Evolutionary conservation across 73 alveolate species (phyloP).

Genomic region (Paramecium caudatum): DNA sequence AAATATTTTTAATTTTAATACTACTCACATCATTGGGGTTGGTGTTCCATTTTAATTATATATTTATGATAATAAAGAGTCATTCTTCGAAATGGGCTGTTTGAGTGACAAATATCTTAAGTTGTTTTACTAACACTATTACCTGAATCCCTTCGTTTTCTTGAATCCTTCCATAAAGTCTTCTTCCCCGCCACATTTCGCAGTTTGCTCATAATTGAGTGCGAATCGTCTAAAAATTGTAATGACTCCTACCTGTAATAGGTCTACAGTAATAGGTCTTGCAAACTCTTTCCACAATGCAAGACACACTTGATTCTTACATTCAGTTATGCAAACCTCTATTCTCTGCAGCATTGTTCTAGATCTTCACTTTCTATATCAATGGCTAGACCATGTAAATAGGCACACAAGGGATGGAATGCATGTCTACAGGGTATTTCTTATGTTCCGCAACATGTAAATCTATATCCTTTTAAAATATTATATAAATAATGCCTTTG

Average conservation of each 20-base stretch:
- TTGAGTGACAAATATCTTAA: conserved; percentile 15
- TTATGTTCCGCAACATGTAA: neutral
- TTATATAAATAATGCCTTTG: neutral
- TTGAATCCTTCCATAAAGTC: conserved; percentile 34
- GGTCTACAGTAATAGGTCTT: neutral
- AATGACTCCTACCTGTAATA: conserved; percentile 22
- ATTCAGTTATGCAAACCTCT: conserved; percentile 8
- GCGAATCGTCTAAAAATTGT: conserved; percentile 35
- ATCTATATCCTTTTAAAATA: neutral
- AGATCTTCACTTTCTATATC: conserved; percentile 16
- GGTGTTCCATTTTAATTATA: neutral
- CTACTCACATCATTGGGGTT: neutral
- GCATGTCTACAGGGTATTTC: conserved; percentile 44
- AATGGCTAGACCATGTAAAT: conserved; percentile 41
- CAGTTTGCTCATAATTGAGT: conserved; percentile 37
- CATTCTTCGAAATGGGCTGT: conserved; percentile 59
- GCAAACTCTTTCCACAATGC: conserved; percentile 22
- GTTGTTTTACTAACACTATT: neutral
- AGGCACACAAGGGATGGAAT: conserved; percentile 61
- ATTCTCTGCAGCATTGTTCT: neutral
- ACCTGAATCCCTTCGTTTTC: conserved; percentile 47
- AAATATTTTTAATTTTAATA: conserved; percentile 6
- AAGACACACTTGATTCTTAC: conserved; percentile 23
- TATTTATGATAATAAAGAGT: conserved; percentile 31
- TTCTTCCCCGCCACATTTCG: conserved; percentile 26